A percentile compares a stretch with the other conserved stretches of the same genome.
Conservation (phyloP, 345 rosid species). For the Syzygium grande region DNA sequence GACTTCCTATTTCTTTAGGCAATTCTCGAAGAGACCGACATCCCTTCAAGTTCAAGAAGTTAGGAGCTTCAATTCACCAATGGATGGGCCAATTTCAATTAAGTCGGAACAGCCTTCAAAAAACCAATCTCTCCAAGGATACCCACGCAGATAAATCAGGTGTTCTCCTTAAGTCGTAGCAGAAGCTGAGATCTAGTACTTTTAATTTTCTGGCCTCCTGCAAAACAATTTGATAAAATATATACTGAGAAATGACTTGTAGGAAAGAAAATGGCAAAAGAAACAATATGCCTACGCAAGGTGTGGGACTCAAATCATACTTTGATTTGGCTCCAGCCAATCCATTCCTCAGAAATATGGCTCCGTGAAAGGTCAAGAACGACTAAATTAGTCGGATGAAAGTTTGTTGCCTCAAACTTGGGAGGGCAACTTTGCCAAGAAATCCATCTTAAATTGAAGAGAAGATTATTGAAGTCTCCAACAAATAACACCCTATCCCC, state of each 20-base stretch:
- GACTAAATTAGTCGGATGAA: neutral
- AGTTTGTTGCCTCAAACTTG: neutral
- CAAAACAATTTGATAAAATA: neutral
- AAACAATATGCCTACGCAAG: neutral
- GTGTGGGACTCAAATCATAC: too few species aligned
- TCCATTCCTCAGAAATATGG: neutral
- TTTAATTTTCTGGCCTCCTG: neutral
- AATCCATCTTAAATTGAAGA: neutral
- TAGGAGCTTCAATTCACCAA: neutral
- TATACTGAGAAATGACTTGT: neutral
- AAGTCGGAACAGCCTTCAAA: neutral
- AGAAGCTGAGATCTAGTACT: neutral
- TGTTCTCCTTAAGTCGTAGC: neutral
- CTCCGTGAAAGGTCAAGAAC: neutral
- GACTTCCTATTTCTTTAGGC: neutral
- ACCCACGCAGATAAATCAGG: neutral
- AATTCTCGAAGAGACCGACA: neutral
- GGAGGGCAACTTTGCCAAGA: neutral
- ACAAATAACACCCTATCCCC: neutral
- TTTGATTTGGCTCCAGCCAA: neutral
- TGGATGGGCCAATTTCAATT: neutral
- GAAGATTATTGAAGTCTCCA: neutral
- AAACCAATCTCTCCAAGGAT: neutral
- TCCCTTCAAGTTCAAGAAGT: neutral
- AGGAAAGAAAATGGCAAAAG: neutral